These are phyloP conservation scores for Ceratobasidium theobromae DNA, from an alignment of 1,284 basidiomycete species.

Conservation along the genomic window DNA sequence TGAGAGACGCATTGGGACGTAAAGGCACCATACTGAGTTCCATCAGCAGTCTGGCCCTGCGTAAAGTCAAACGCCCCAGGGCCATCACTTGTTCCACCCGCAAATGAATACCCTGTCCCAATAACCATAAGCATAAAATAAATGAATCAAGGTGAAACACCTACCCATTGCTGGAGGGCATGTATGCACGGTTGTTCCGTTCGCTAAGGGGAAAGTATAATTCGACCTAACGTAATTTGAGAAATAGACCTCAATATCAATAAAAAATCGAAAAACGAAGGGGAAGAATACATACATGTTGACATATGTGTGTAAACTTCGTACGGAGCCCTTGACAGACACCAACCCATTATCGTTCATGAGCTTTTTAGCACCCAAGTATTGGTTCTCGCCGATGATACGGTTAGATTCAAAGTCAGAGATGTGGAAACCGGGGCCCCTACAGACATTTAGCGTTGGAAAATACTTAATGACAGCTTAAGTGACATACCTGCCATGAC, in stretches of 20 bases:
- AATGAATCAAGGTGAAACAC: conserved; percentile 36
- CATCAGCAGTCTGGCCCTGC: conserved; percentile 57
- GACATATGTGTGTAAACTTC: conserved; percentile 65
- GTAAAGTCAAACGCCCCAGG: conserved; percentile 81
- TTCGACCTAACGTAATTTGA: conserved; percentile 51
- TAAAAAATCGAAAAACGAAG: neutral
- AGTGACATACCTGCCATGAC: conserved; percentile 62
- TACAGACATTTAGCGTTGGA: conserved; percentile 39
- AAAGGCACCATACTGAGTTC: conserved; percentile 56
- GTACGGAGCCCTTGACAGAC: conserved; percentile 58
- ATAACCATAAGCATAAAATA: neutral
- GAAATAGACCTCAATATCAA: neutral
- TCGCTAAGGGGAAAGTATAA: conserved; percentile 63
- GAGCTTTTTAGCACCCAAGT: conserved; percentile 60
- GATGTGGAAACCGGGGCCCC: conserved; percentile 68
- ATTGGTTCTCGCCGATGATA: conserved; percentile 69
- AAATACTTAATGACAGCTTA: too few relatives aligned
- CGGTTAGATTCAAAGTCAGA: conserved; percentile 74
- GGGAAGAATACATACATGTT: conserved; percentile 58
- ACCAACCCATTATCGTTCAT: conserved; percentile 45
- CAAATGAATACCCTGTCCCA: conserved; percentile 62
- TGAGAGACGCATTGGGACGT: neutral
- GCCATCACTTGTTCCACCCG: conserved; percentile 79
- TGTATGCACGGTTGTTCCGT: conserved; percentile 67
- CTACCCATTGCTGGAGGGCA: conserved; percentile 78